Base-by-base conservation (phyloP, 2,329 filamentous ascomycete species). In the Neofusicoccum kwambonambiense region DNA sequence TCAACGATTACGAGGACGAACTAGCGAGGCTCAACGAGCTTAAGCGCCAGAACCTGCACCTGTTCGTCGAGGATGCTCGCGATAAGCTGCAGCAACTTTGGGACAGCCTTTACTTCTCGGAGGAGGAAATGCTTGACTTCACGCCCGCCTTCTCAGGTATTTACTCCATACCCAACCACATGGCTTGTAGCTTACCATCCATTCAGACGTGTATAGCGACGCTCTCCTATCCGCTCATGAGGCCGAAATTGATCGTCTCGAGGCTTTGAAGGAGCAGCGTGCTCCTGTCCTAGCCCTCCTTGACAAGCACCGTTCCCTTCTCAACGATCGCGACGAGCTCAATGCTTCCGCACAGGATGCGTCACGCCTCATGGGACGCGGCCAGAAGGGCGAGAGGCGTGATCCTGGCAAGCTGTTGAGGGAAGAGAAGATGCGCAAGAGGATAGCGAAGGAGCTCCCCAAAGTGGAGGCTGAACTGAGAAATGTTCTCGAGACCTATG, bases 51-150 rank as follows among this genome's bases (percentile, higher is more conserved):
- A 97, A 99, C 72, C 83, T 99, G 68, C 93, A 97, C 74, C 79
- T 98, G 4, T 99, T 99, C 72, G 92, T 99, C 11, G 95, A 98
- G 76, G 95, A 99, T 80, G 90, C 94, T 19, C 87, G 96, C 45
- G 91, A 88, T 79, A 92, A 91, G 74, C 84, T 99, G 11, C 94
- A 98, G 77, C 93, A 96, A 73, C 86, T 99, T 0, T 99, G 96
- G 95, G 95, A 99, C 74, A 84, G 87, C 0, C 81, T 99, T 1
- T 98, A 95, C 81, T 93, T 96, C 74, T 97, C 92, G 0, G 95
- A 99, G 75, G 95, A 99, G 73, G 95, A 99, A 80, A 98, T 98
- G 93, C 87, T 98, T 64, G 93, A 97, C 70, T 99, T 99, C 71
- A 95, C 93, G 0, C 95, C 96, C 0, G 95, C 93, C 47, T 98